Evolutionary conservation across 768 basidiomycete species (phyloP).

Genomic region (Leccinum subgranulosum): DNA sequence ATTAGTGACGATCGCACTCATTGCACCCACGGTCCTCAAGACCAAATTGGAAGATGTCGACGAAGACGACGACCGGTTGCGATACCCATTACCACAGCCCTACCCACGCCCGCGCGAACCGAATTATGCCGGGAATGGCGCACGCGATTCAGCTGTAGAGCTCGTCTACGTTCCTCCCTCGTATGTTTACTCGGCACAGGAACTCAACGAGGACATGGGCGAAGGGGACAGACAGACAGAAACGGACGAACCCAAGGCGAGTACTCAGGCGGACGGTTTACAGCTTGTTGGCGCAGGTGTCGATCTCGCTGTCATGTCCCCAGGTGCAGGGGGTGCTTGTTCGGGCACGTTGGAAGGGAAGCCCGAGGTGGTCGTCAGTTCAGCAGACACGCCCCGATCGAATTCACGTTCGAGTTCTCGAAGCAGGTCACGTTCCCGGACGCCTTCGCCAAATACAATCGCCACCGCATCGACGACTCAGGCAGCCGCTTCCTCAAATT

Average conservation of each 20-base stretch:
- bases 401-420: slow-evolving; percentile 30
- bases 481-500: slow-evolving; percentile 5
- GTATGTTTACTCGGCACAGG: slow-evolving; percentile 23
- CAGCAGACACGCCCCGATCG: slow-evolving; percentile 33
- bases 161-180: slow-evolving; percentile 68
- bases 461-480: slow-evolving; percentile 10
- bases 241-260: background rate
- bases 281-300: slow-evolving; percentile 17
- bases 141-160: slow-evolving; percentile 55
- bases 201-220: slow-evolving; percentile 19
- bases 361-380: slow-evolving; percentile 36
- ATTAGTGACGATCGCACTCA: slow-evolving; percentile 66
- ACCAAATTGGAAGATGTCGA: slow-evolving; percentile 57
- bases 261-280: slow-evolving; percentile 13
- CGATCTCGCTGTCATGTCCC: slow-evolving; percentile 12
- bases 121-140: slow-evolving; percentile 10
- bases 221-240: slow-evolving; percentile 15
- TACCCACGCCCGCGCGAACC: slow-evolving; percentile 3
- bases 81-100: slow-evolving; percentile 12
- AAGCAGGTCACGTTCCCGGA: slow-evolving; percentile 42
- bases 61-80: slow-evolving; percentile 33
- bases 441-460: slow-evolving; percentile 40
- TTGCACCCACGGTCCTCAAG: slow-evolving; percentile 85
- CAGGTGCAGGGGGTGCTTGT: slow-evolving; percentile 17
- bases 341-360: slow-evolving; percentile 4